phyloP scores from a whole-genome alignment of 805 yeast genomes.

The Candida silvatica region DNA sequence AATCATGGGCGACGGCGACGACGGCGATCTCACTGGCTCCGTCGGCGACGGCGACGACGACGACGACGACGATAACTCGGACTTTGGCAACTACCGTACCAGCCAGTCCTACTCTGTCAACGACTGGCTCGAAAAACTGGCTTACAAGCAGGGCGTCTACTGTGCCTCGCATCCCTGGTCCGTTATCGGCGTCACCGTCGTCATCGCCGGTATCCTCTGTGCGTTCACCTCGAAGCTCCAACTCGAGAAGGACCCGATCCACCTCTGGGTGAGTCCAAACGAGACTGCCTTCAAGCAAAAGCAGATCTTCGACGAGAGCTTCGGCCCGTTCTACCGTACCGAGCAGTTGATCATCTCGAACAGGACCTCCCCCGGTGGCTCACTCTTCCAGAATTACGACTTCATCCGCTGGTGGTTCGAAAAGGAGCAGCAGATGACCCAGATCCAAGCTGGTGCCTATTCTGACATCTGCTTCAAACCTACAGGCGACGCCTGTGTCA shows the following conservation, averaged over 20 bases:
- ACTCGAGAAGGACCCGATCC: conserved; percentile 73
- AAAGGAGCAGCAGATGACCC: conserved; percentile 51
- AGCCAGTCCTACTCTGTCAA: conserved; percentile 39
- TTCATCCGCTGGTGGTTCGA: conserved; percentile 82
- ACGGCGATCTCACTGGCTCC: background rate
- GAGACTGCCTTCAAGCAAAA: conserved; percentile 66
- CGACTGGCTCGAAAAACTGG: conserved; percentile 34
- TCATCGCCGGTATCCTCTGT: conserved; percentile 37
- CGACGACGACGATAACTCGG: background rate
- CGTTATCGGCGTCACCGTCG: conserved; percentile 34
- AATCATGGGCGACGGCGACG: no score
- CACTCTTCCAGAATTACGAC: conserved; percentile 52
- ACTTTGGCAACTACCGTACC: conserved; percentile 12
- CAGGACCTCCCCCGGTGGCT: conserved; percentile 50
- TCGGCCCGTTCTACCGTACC: conserved; percentile 88
- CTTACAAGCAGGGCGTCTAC: conserved; percentile 42
- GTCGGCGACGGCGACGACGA: background rate
- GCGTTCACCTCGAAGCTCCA: conserved; percentile 42
- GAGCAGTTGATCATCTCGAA: conserved; percentile 75
- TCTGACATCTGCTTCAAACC: conserved; percentile 82
- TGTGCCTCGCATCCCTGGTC: conserved; percentile 57
- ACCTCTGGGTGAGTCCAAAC: conserved; percentile 81
- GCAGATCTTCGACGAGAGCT: conserved; percentile 62
- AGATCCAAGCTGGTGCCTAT: conserved; percentile 27
- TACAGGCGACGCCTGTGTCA: conserved; percentile 65